Base-by-base conservation (phyloP, 768 basidiomycete species). In the Chiua virens region DNA sequence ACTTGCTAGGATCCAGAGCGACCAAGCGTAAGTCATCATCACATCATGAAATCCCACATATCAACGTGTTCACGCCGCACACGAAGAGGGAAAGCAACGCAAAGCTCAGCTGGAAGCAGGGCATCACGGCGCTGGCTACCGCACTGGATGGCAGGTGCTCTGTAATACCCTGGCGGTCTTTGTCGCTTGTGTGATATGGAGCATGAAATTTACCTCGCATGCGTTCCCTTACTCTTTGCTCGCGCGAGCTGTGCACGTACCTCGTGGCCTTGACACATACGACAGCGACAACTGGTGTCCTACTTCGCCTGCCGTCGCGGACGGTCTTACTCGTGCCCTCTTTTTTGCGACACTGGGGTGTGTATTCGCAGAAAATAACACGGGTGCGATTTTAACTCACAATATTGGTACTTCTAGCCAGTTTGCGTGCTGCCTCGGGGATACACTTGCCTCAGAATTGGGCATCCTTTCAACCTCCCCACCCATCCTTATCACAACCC, bases 361-460 rank as follows among this genome's bases (percentile, higher is more conserved):
- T 62, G 49, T 49, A n/a, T n/a, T n/a, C n/a, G n/a, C n/a, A n/a
- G n/a, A 34, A 34, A 6, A 34, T 4, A 22, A n/a, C 36, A 37
- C 20, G 14, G 23, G 8, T 23, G 14, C 17, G 27, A 22, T 42
- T n/a, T n/a, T 34, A 15, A 17, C 48, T 58, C 3, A 62, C 48
- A 20, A 39, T 11, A 11, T 32, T n/a, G n/a, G n/a, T n/a, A n/a
- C 15, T 34, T 30, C 28, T 4, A 93, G 91, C 4, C 92, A 95
- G 64, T 91, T 92, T 67, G 85, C 86, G 3, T 93, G 89, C 68
- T 92, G 89, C 64, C 75, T 94, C 9, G 94, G 91, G 6, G 94
- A 97, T 61, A 97, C 94, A 0, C 81, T 98, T 3, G 93, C 93
- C 1, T 95, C 92, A 9, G 95, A 97, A 70, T 79, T 97, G 21